Base-by-base conservation (phyloP, 768 basidiomycete genomes). In the Leccinellum rugosiceps region DNA sequence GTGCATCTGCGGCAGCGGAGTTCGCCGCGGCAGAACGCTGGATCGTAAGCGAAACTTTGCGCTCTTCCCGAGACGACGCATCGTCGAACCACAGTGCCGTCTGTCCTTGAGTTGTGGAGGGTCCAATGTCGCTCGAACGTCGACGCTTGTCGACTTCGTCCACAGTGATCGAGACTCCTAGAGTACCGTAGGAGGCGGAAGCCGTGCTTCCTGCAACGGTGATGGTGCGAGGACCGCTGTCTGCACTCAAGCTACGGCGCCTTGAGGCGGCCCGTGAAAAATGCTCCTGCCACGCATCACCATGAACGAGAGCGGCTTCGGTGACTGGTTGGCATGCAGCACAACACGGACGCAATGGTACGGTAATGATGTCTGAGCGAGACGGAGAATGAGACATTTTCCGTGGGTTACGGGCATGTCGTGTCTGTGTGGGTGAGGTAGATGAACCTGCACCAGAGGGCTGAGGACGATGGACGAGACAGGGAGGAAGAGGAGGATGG, bases 281-380 rank as follows among this genome's bases (percentile, higher is more conserved):
- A 63, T 75, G 81, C 64, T 83, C 85, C 55, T 80, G 70, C 85
- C 85, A 89, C 1, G 77, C 68, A 21, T 82, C 81, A 31, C 84
- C 86, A 61, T 81, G 74, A 43, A 76, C 68, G 35, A 82, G 64
- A 50, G 77, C 81, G 53, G 82, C 77, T 45, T 90, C 88, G 3
- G 82, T 86, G 57, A 78, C 77, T 34, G 71, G 68, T 41, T 81
- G 77, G 65, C 90, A 92, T 46, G 83, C 79, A 9, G 77, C 68
- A 64, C 90, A 92, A 69, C 90, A 92, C 13, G 83, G 77, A 44
- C 90, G 84, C 15, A 92, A 74, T 7, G 90, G 90, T 1, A 92
- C 71, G 0, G 86, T 90, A 30, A 76, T 60, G 25, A 71, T 58
- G 41, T 77, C 70, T 15, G 78, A 62, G 19, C 73, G 76, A 49